Evolutionary conservation across 78 protist genomes (phyloP), one percentile per base, ranked within the genome.

Genomic region (Polysphondylium violaceum): DNA sequence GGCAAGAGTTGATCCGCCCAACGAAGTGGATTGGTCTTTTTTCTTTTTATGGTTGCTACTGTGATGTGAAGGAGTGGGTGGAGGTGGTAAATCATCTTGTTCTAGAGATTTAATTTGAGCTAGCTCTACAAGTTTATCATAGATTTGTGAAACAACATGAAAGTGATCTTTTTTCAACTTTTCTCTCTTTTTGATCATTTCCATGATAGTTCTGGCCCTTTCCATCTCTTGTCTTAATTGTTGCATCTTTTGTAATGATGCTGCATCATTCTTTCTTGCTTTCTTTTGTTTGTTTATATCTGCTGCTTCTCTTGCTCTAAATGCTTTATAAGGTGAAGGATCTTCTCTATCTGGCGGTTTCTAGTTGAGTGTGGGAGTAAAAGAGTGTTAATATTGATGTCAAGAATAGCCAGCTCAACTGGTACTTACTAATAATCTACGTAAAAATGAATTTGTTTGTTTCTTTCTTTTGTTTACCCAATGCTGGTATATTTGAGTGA

Each of bases 121-220:
- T 0, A 83, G 64, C 19, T 83, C 81, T 5, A 25, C 27, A n/a
- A 83, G 50, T 56, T 83, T 83, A 63, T 38, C 50, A 74, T 83
- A 63, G 2, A 83, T 14, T 17, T 71, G 33, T 12, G 21, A n/a
- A 29, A 69, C 36, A 14, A 83, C 56, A 6, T 12, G 8, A 27
- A 83, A 29, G 14, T 83, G 40, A 29, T 88, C 94, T 23, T 88
- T 74, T 41, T 88, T 88, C 7, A 88, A 23, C 43, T 72, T 88
- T 58, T 88, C 94, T 43, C 94, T 60, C 50, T 88, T 88, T 64
- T 88, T 88, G 1, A 88, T 38, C 94, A 88, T 88, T 38, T 88
- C 94, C 55, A 76, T 23, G 3, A 88, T 55, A 25, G 73, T 88
- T 35, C 94, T 41, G 6, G 87, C 63, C 11, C 61, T 21, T 47